These are phyloP conservation scores for Inga leiocalycina DNA, from an alignment of 306 rosid genomes.

Conservation along the genomic window DNA sequence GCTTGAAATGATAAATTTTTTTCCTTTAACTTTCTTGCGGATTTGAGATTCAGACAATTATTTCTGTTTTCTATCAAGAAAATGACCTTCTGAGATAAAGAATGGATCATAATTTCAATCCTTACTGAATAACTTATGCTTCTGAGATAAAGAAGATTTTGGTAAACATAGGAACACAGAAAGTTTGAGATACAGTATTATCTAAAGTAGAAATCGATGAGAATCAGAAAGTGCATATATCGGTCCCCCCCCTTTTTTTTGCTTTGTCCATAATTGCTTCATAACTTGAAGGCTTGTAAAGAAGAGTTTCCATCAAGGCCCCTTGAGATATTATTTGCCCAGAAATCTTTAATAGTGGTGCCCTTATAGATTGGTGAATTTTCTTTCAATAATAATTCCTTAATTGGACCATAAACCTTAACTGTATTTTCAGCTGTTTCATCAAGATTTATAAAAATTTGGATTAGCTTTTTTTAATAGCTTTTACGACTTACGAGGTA, in stretches of 20 bases:
- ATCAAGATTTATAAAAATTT: conserved; percentile 32
- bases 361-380: conserved; percentile 42
- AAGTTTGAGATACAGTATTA: background rate
- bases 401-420: conserved; percentile 52
- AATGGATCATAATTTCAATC: background rate
- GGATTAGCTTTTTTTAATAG: too few species aligned
- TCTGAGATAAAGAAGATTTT: too few species aligned
- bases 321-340: background rate
- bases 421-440: conserved; percentile 11
- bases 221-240: background rate
- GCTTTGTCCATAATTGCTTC: background rate
- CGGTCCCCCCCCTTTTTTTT: too few species aligned
- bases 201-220: background rate
- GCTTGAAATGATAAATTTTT: background rate
- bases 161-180: background rate
- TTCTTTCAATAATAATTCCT: conserved; percentile 54
- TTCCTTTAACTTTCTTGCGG: background rate
- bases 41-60: background rate
- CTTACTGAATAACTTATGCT: background rate
- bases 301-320: conserved; percentile 21
- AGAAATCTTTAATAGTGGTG: conserved; percentile 12
- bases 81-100: too few species aligned
- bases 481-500: too few species aligned
- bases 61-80: background rate
- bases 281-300: background rate